These are phyloP conservation scores for Fusarium sp. DNA, from an alignment of 2,329 filamentous ascomycete species.

Conservation along the genomic window DNA sequence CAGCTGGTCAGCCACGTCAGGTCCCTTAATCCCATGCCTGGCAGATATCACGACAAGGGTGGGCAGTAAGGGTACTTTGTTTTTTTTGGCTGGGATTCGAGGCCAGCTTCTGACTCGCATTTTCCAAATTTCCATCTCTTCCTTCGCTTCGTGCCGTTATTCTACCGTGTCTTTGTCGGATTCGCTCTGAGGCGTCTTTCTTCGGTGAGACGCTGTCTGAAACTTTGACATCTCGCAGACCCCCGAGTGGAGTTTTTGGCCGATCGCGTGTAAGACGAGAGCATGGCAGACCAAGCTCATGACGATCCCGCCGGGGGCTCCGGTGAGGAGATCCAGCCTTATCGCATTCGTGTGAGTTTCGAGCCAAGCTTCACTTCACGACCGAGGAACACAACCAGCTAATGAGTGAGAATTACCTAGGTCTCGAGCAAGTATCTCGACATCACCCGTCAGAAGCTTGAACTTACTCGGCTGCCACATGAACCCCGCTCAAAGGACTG, in stretches of 20 bases:
- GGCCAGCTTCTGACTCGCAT: conserved; percentile 27
- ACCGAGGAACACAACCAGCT: conserved; percentile 34
- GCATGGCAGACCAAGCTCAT: conserved; percentile 28
- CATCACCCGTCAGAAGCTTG: conserved; percentile 73
- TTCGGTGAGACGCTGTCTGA: not conserved
- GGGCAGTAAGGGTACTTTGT: conserved; percentile 23
- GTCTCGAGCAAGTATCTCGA: conserved; percentile 75
- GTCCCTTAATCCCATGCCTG: conserved; percentile 28
- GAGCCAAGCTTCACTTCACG: not conserved
- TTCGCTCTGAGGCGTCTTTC: not conserved
- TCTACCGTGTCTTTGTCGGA: conserved; percentile 3
- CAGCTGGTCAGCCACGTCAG: conserved; percentile 32
- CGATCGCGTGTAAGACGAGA: conserved; percentile 8
- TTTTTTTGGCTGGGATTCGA: conserved; percentile 22
- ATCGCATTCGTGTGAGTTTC: conserved; percentile 66
- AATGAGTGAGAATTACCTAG: conserved; percentile 49
- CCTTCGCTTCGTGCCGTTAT: not conserved
- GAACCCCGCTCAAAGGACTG: conserved; percentile 64
- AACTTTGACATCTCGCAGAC: not conserved
- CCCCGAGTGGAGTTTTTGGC: not conserved
- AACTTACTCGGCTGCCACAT: conserved; percentile 72
- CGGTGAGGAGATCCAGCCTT: conserved; percentile 61
- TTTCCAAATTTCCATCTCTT: conserved; percentile 20
- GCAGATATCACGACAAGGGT: conserved; percentile 32
- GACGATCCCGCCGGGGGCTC: conserved; percentile 35